These are phyloP conservation scores for Catharanthus roseus DNA, from an alignment of 257 asterid genomes.

Conservation along the genomic window DNA sequence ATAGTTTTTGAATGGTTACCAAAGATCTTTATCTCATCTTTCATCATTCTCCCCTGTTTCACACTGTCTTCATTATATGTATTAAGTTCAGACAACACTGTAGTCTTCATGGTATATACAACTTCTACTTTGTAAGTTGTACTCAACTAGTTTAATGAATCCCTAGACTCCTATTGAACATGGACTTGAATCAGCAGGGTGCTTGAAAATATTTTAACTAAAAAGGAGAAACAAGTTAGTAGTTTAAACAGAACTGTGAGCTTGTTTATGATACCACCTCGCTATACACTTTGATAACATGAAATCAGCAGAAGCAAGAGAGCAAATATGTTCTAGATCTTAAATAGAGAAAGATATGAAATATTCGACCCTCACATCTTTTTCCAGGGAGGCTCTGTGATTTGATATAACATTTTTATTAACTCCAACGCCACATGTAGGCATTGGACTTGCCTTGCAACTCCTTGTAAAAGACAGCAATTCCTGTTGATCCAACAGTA, in stretches of 20 bases:
- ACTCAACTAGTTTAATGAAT: neutral
- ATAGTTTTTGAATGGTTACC: neutral
- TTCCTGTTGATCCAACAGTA: constrained; percentile 28
- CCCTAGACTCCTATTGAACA: neutral
- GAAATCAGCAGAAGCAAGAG: neutral
- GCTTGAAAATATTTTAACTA: neutral
- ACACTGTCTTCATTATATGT: neutral
- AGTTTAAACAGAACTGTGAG: neutral
- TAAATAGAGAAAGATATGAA: neutral
- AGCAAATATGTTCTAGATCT: neutral
- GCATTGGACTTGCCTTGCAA: constrained; percentile 38
- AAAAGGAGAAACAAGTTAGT: neutral
- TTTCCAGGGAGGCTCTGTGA: constrained; percentile 47
- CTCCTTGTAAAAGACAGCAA: constrained; percentile 26
- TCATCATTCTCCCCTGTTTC: neutral
- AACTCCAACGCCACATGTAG: constrained; percentile 18
- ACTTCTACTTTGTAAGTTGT: neutral
- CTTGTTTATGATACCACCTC: neutral
- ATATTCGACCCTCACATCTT: constrained; percentile 37
- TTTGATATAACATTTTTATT: constrained; percentile 27
- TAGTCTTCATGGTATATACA: neutral
- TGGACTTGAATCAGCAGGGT: neutral
- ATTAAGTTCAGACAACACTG: neutral
- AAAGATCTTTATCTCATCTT: neutral
- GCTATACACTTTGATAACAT: neutral